Evolutionary conservation across 495 filamentous ascomycete genomes (phyloP).

Genomic region (Baudoinia panamericana): DNA sequence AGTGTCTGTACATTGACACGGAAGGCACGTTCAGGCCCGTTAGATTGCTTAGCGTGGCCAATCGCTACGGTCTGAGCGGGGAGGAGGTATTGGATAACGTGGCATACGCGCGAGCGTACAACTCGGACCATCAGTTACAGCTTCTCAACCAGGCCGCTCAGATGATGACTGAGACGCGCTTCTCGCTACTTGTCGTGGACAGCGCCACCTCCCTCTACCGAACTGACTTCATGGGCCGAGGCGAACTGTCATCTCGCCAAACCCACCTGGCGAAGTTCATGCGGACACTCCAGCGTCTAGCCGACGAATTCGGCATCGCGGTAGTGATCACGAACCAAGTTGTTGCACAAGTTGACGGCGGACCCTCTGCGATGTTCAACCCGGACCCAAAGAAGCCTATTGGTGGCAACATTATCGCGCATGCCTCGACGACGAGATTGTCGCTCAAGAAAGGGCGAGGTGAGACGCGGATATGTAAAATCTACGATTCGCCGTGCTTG

Average conservation of each 20-base stretch:
- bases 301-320: slow-evolving; percentile 95
- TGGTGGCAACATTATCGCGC: slow-evolving; percentile 96
- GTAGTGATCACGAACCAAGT: slow-evolving; percentile 99
- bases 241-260: slow-evolving; percentile 79
- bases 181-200: slow-evolving; percentile 89
- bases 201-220: slow-evolving; percentile 88
- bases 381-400: slow-evolving; percentile 98
- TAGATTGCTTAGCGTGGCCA: slow-evolving; percentile 77
- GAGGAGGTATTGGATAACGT: slow-evolving; percentile 98
- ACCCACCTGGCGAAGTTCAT: slow-evolving; percentile 95
- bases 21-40: slow-evolving; percentile 91
- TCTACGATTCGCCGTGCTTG: slow-evolving; percentile 94
- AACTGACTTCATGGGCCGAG: slow-evolving; percentile 89
- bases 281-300: slow-evolving; percentile 82
- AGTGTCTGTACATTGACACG: slow-evolving; percentile 98
- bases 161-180: slow-evolving; percentile 99
- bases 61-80: slow-evolving; percentile 82
- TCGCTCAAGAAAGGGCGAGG: slow-evolving; percentile 89
- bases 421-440: slow-evolving; percentile 80
- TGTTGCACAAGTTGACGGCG: slow-evolving; percentile 94
- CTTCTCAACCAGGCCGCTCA: slow-evolving; percentile 85
- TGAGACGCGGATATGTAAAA: slow-evolving; percentile 95
- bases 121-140: slow-evolving; percentile 93
- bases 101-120: slow-evolving; percentile 93
- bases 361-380: slow-evolving; percentile 93